Evolutionary conservation across 192 early-diverging fungal species (phyloP).

Genomic region (Coemansia asiatica): DNA sequence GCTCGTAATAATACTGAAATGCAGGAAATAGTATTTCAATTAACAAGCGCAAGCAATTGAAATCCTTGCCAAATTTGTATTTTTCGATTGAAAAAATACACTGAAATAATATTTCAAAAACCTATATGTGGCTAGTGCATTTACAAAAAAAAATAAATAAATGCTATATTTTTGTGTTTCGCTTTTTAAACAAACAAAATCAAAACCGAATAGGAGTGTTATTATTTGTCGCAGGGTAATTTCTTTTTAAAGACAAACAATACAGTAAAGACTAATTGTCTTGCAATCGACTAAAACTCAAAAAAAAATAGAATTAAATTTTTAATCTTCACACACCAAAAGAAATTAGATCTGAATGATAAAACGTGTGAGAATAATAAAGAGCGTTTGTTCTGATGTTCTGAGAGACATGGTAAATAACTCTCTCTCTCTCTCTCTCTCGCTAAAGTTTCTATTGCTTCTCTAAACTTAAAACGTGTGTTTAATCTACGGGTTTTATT

Average conservation of each 20-base stretch:
- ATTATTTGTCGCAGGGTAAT: not conserved
- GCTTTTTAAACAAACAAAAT: not conserved
- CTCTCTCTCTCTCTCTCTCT: too few species aligned
- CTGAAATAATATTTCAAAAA: too few species aligned
- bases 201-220: too few species aligned
- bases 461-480: too few species aligned
- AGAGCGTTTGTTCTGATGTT: not conserved
- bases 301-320: not conserved
- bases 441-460: too few species aligned
- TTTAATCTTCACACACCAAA: not conserved
- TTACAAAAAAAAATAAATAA: not conserved
- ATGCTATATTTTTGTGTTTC: too few species aligned
- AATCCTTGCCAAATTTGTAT: too few species aligned
- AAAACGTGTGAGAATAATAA: not conserved
- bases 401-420: not conserved
- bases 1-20: too few species aligned
- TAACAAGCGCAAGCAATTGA: constrained; percentile 1
- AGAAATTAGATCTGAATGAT: not conserved
- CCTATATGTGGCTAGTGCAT: not conserved
- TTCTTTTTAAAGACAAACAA: not conserved
- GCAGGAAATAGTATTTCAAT: too few species aligned
- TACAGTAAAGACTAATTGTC: not conserved
- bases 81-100: too few species aligned
- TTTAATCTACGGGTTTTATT: not conserved
- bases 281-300: not conserved